Conservation (phyloP, 2,329 filamentous ascomycete genomes). For the Penicillium verrucosum region DNA sequence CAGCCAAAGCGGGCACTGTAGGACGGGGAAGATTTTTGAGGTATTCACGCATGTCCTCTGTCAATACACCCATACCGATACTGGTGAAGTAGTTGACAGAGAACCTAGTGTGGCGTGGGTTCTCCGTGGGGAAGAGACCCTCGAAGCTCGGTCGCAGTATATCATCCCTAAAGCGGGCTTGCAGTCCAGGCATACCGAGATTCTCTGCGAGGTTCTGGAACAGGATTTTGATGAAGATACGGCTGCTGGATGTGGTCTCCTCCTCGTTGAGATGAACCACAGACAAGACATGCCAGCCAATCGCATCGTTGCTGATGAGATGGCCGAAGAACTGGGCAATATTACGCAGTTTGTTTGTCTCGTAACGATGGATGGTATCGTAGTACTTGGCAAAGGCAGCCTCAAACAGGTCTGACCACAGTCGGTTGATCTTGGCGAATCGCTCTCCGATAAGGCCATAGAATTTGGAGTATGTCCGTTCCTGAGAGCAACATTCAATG, state of each 20-base stretch:
- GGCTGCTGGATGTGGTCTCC: slow-evolving; percentile 91
- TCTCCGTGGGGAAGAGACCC: slow-evolving; percentile 86
- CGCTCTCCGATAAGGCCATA: slow-evolving; percentile 91
- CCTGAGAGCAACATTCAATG: slow-evolving; percentile 93
- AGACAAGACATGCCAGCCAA: slow-evolving; percentile 87
- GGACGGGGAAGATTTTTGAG: slow-evolving; percentile 89
- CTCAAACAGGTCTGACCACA: slow-evolving; percentile 93
- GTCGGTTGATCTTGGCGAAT: slow-evolving; percentile 90
- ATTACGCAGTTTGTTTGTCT: slow-evolving; percentile 91
- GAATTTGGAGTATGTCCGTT: slow-evolving; percentile 96
- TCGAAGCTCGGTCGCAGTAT: slow-evolving; percentile 72
- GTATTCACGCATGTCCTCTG: slow-evolving; percentile 89
- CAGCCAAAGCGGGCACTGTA: slow-evolving; percentile 64
- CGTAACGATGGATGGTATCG: slow-evolving; percentile 94
- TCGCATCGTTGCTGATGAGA: slow-evolving; percentile 78
- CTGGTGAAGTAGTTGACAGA: slow-evolving; percentile 99
- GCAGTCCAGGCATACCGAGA: slow-evolving; percentile 76
- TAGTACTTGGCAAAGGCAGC: slow-evolving; percentile 89
- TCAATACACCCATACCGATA: slow-evolving; percentile 91
- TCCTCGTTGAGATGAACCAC: slow-evolving; percentile 90
- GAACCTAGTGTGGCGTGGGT: slow-evolving; percentile 86
- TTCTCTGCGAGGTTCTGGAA: slow-evolving; percentile 90
- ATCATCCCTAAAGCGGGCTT: slow-evolving; percentile 73
- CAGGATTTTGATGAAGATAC: slow-evolving; percentile 97
- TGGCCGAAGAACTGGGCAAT: slow-evolving; percentile 95